A percentile compares a stretch with the other conserved stretches of the same genome.
Conservation (phyloP, 495 filamentous ascomycete genomes). For the Echria macrotheca region DNA sequence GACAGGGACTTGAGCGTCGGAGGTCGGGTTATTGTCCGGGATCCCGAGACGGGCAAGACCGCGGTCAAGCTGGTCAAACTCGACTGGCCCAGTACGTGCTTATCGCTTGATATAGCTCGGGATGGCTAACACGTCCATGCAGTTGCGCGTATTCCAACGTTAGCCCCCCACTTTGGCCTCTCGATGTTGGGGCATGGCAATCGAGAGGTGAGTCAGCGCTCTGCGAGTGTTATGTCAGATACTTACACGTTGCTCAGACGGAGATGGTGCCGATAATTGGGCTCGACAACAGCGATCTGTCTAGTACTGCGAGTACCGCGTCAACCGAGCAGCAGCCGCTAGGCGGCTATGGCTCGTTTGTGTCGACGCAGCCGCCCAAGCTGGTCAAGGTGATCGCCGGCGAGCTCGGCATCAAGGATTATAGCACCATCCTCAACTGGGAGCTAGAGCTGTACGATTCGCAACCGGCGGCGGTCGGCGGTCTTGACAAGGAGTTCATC, state of each 20-base stretch:
- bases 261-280: constrained; percentile 93
- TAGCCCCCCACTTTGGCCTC: constrained; percentile 90
- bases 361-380: constrained; percentile 71
- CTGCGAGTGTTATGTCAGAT: no score
- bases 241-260: no score
- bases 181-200: constrained; percentile 75
- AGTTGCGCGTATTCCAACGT: constrained; percentile 85
- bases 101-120: neutral
- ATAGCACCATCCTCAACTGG: constrained; percentile 80
- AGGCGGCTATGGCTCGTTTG: constrained; percentile 56
- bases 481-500: constrained; percentile 88
- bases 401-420: constrained; percentile 64
- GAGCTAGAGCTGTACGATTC: constrained; percentile 95
- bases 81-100: constrained; percentile 71
- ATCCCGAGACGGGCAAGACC: constrained; percentile 69
- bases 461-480: constrained; percentile 78
- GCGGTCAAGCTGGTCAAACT: constrained; percentile 79
- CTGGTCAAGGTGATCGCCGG: constrained; percentile 77
- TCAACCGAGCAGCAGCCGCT: constrained; percentile 33
- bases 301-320: constrained; percentile 18
- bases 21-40: constrained; percentile 78
- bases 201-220: constrained; percentile 53
- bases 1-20: constrained; percentile 88
- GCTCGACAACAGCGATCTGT: constrained; percentile 65
- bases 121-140: neutral